Evolutionary conservation across 2,329 filamentous ascomycete species (phyloP), one percentile per base, ranked within the genome.

Genomic region (Escovopsis sp.): DNA sequence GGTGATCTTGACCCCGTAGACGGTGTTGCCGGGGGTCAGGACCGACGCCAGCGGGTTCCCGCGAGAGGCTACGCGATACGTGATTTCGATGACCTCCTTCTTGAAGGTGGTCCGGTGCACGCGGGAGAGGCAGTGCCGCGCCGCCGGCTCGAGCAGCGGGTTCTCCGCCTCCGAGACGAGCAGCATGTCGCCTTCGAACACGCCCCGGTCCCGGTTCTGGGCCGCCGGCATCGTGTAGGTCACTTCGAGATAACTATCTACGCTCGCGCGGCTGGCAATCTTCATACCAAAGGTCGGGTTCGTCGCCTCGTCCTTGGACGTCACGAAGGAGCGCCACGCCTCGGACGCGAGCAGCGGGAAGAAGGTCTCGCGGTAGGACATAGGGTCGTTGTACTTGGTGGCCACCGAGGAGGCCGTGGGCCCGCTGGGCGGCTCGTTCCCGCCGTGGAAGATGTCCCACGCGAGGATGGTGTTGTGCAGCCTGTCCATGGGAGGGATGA

Each of bases 401-500:
- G 79, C 76, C 10, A 98, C 88, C 36, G 74, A 66, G 32, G 69
- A 74, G 50, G 88, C 93, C 31, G 74, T 68, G 33, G 77, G 76
- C 13, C 74, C 74, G 35, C 73, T 78, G 0, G 90, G 87, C 5
- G 90, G 90, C 39, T 87, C 81, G 48, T 87, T 84, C 19, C 86
- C 85, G 31, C 76, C 65, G 49, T 94, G 82, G 55, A 94, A 98
- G 45, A 92, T 93, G 45, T 98, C 83, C 90, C 90, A 98, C 37
- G 80, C 72, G 3, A 98, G 71, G 34, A 98, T 85, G 14, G 79
- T 79, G 47, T 81, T 78, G 53, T 96, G 90, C 21, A 98, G 61
- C 13, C 74, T 68, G 27, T 85, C 79, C 59, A 98, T 79, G 44
- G 92, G 84, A 7, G 92, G 90, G 23, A 87, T 81, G 40, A 98